A percentile compares a stretch with the other conserved stretches of the same genome.
Conservation (phyloP, 2,329 filamentous ascomycete species). For the Calonectria pteridis region DNA sequence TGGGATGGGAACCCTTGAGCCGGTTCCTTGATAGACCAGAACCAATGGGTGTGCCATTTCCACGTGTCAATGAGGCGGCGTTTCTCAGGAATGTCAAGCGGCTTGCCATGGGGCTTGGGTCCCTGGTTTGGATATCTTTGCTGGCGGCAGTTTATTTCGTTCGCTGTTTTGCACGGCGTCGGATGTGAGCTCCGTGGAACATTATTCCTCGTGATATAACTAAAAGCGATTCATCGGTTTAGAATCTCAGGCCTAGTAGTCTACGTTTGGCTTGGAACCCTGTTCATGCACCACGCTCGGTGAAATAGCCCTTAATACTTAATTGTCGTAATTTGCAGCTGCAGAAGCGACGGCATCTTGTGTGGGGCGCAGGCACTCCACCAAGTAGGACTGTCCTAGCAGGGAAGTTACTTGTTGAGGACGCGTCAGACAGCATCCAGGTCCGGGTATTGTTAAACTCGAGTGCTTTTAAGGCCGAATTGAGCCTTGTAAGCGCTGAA, state of each 20-base stretch:
- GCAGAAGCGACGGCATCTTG: background rate
- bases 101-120: slow-evolving; percentile 34
- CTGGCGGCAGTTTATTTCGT: slow-evolving; percentile 21
- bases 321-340: background rate
- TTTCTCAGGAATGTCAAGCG: slow-evolving; percentile 35
- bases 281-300: background rate
- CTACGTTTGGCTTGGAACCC: background rate
- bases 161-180: slow-evolving; percentile 6
- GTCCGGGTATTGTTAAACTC: no score
- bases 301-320: background rate
- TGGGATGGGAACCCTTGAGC: slow-evolving; percentile 34
- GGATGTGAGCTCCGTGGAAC: background rate
- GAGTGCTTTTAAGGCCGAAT: no score
- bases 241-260: background rate
- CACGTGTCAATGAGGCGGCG: slow-evolving; percentile 37
- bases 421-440: no score
- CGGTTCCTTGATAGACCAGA: slow-evolving; percentile 22
- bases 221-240: background rate
- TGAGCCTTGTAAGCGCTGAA: background rate
- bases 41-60: slow-evolving; percentile 25
- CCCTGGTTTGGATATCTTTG: slow-evolving; percentile 31
- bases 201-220: no score
- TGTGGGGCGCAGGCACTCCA: background rate
- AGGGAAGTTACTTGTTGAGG: no score
- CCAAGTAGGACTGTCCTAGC: no score